Base-by-base conservation (phyloP, 768 basidiomycete genomes). In the Boletus subparvulus region DNA sequence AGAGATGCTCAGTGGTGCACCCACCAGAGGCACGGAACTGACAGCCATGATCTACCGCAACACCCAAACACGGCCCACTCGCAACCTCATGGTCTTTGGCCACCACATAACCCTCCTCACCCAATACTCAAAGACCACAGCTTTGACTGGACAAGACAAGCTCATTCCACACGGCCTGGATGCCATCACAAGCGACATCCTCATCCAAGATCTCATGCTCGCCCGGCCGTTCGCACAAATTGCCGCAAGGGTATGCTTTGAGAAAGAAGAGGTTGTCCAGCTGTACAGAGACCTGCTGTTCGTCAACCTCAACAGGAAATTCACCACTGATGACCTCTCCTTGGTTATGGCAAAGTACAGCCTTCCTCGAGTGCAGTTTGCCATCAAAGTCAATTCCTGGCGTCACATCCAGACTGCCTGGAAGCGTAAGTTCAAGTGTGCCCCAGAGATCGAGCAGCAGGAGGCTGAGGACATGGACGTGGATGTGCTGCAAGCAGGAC, bases 211-310 rank as follows among this genome's bases (percentile, higher is more conserved):
- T 6, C 28, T 60, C 0, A 36, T 26, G 0, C 3, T 61, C 0
- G 45, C 59, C 3, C 6, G 49, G 0, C 52, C 49, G 0, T 56
- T 62, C 26, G 59, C 61, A 12, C 17, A 56, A 4, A 8, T 61
- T 1, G 47, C 47, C 1, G 44, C 54, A 3, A 40, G 24, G 1
- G 7, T 42, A 0, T 60, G 55, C 19, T 60, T 60, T 45, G 2
- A 28, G 7, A 0, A 45, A 1, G 0, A 33, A 0, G 2, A 6
- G 1, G 21, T 58, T 16, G 10, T 19, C 0, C 9, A 52, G 0
- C 47, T 46, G 0, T 71, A 71, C 37, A n/a, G 40, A 0, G 47
- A 62, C 0, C 53, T 43, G 3, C 6, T 69, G 0, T 69, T 71
- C 43, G 54, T 71, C 28, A 62, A 69, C 54, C 51, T 54, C 13